A percentile compares a stretch with the other conserved stretches of the same genome.
Evolutionary conservation across 495 filamentous ascomycete species (phyloP).

Genomic region (Penicillium nucicola): DNA sequence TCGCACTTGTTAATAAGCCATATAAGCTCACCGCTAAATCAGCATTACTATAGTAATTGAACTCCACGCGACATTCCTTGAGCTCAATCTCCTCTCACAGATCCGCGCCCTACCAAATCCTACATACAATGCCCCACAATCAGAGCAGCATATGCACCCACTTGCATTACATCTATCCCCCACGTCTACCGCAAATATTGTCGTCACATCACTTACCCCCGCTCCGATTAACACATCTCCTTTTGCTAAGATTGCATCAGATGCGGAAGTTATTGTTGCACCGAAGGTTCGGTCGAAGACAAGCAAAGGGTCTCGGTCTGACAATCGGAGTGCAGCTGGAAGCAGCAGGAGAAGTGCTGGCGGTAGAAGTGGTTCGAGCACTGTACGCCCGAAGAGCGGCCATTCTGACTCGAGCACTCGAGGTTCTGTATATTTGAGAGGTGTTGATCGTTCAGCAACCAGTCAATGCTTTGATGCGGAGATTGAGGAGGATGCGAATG

Average conservation of each 20-base stretch:
- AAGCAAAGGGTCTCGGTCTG: slow-evolving; percentile 49
- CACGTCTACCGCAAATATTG: slow-evolving; percentile 91
- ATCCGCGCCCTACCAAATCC: slow-evolving; percentile 91
- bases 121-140: slow-evolving; percentile 49
- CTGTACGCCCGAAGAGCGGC: slow-evolving; percentile 56
- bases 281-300: slow-evolving; percentile 74
- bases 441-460: slow-evolving; percentile 63
- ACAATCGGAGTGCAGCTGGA: slow-evolving; percentile 69
- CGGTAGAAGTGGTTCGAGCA: slow-evolving; percentile 68
- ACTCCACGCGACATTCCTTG: slow-evolving; percentile 89
- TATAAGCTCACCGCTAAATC: slow-evolving; percentile 9
- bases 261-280: slow-evolving; percentile 94
- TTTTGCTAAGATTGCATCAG: slow-evolving; percentile 88
- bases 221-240: slow-evolving; percentile 62
- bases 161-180: slow-evolving; percentile 90
- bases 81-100: slow-evolving; percentile 89
- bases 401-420: slow-evolving; percentile 56
- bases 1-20: background rate
- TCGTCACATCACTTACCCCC: slow-evolving; percentile 74
- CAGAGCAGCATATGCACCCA: slow-evolving; percentile 62
- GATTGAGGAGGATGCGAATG: slow-evolving; percentile 42
- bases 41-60: slow-evolving; percentile 67
- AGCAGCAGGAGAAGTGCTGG: slow-evolving; percentile 67
- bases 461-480: slow-evolving; percentile 70
- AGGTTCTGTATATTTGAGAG: slow-evolving; percentile 71